Evolutionary conservation across 2,329 filamentous ascomycete genomes (phyloP), one percentile per base, ranked within the genome.

Genomic region (Colletotrichum agaves): DNA sequence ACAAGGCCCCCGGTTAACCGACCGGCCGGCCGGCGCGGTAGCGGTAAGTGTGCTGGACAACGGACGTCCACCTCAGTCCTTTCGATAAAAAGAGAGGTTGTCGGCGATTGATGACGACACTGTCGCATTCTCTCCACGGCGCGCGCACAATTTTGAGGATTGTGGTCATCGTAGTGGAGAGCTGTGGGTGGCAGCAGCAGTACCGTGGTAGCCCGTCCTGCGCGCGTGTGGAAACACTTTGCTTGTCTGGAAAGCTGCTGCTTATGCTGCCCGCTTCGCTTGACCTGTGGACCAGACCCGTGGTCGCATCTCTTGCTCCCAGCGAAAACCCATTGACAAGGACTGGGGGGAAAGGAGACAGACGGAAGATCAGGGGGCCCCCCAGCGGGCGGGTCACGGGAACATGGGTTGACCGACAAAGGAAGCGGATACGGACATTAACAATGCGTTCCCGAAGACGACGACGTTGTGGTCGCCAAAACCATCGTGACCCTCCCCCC

Each of bases 91-190:
- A 44, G 12, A 44, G 17, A 17, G n/a, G 17, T 23, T 23, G 57
- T 60, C 57, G 57, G 57, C 44, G 57, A 60, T 60, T 60, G 57
- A 60, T 60, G 57, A 60, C 57, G 57, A 60, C 57, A 60, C 43
- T 60, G 57, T 58, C 55, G 37, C 39, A 58, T 46, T 58, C 23
- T 58, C 23, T 31, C 55, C 21, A 58, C 27, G 35, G 35, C 35
- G 35, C 35, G 47, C 33, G 47, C 23, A 15, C 47, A 52, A 31
- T 17, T 23, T 21, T 17, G 41, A 39, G 55, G 33, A 31, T 27
- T 39, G 23, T 53, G 17, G 35, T 35, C 53, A 17, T 15, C 37
- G 37, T 35, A 27, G 57, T 60, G 57, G 57, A 49, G 57, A 60
- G 57, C 57, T 60, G 44, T 60, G 44, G 57, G 44, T 41, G 57